phyloP scores from a whole-genome alignment of 495 filamentous ascomycete species.

The Aspergillus ellipticus region DNA sequence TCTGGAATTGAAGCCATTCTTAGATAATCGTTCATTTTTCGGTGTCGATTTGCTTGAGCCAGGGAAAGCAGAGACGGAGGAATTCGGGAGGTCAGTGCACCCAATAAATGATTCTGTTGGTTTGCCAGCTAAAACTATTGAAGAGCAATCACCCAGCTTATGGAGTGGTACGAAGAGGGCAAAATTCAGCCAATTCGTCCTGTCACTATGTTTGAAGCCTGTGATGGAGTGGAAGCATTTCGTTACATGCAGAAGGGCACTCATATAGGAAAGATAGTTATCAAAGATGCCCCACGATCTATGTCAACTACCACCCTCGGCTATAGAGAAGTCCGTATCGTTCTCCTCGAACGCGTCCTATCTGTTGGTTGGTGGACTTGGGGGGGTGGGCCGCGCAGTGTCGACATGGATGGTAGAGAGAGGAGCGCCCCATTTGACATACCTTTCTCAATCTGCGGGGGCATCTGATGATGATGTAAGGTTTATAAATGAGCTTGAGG shows the following conservation, averaged over 20 bases:
- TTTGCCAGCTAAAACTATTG: not conserved
- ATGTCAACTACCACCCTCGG: not conserved
- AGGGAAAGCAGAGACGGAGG: not conserved
- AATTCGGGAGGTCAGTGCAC: not conserved
- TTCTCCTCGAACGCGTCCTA: constrained; percentile 26
- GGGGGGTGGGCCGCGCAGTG: constrained; percentile 55
- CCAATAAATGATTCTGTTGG: constrained; percentile 4
- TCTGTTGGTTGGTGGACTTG: constrained; percentile 43
- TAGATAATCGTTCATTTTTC: constrained; percentile 22
- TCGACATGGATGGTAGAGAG: constrained; percentile 53
- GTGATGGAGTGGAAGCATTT: constrained; percentile 42
- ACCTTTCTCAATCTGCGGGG: constrained; percentile 27
- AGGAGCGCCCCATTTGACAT: constrained; percentile 51
- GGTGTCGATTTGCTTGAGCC: constrained; percentile 7
- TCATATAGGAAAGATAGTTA: constrained; percentile 25
- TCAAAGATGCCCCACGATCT: constrained; percentile 12
- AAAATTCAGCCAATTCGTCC: constrained; percentile 5
- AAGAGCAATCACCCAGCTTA: not conserved
- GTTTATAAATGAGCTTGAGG: constrained; percentile 35
- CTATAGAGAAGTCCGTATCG: not conserved
- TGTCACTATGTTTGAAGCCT: constrained; percentile 24
- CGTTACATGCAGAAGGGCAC: constrained; percentile 40
- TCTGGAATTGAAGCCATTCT: constrained; percentile 33
- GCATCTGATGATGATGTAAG: not conserved
- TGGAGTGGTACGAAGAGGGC: not conserved